Conservation (phyloP, 345 rosid species). For the Syzygium grande region DNA sequence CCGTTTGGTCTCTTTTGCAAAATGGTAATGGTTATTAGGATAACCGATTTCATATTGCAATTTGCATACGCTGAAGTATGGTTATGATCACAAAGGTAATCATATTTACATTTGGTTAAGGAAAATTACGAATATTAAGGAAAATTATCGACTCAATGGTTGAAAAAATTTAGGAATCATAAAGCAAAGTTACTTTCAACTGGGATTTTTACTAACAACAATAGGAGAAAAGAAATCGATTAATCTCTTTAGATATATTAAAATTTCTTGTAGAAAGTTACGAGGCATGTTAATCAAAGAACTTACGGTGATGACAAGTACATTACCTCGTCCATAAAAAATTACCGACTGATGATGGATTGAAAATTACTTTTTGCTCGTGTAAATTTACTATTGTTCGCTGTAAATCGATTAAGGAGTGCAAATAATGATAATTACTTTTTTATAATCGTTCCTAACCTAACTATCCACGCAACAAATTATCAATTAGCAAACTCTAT, state of each 20-base stretch:
- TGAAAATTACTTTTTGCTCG: neutral
- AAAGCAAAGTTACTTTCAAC: neutral
- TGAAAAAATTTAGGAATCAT: neutral
- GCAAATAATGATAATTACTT: neutral
- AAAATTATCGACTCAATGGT: neutral
- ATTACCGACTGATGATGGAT: neutral
- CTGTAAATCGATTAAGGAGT: neutral
- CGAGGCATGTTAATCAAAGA: neutral
- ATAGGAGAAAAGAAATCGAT: neutral
- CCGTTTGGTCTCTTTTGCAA: neutral
- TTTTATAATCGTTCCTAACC: neutral
- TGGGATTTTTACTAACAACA: neutral
- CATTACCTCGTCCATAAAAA: neutral
- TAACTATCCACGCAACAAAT: neutral
- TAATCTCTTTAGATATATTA: neutral
- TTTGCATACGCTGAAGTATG: neutral
- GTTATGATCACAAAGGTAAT: fast-evolving
- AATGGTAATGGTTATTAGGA: neutral
- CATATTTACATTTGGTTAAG: neutral
- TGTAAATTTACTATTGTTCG: neutral
- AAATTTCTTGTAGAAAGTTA: neutral
- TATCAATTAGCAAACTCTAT: neutral
- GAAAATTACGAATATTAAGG: neutral
- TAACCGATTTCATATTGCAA: neutral
- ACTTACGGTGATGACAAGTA: neutral